These are phyloP conservation scores for Neonectria ditissima DNA, from an alignment of 2,329 filamentous ascomycete genomes.

Conservation along the genomic window DNA sequence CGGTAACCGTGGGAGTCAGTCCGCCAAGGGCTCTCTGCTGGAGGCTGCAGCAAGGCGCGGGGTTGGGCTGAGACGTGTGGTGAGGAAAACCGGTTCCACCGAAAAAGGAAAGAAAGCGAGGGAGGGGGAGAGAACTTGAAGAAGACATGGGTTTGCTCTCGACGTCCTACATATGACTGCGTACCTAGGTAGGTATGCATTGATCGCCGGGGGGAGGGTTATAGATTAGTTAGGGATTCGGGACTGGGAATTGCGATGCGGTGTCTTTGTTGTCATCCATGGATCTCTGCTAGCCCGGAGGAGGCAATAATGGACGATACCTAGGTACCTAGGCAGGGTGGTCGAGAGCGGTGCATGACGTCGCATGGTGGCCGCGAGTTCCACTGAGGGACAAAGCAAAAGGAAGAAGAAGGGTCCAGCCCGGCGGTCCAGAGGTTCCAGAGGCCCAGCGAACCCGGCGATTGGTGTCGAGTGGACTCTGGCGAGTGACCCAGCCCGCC, in stretches of 20 bases:
- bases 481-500: not conserved
- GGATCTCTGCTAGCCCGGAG: slow-evolving; percentile 11
- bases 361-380: not conserved
- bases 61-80: slow-evolving; percentile 6
- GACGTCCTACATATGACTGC: too few relatives aligned
- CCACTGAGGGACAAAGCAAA: slow-evolving; percentile 7
- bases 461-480: not conserved
- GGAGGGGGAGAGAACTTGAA: slow-evolving; percentile 4
- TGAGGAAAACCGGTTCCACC: slow-evolving; percentile 6
- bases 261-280: slow-evolving; percentile 15
- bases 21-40: not conserved
- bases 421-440: not conserved
- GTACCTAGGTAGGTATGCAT: too few relatives aligned
- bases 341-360: slow-evolving; percentile 1
- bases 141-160: slow-evolving; percentile 1
- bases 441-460: not conserved
- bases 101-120: slow-evolving; percentile 9
- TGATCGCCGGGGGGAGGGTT: slow-evolving; percentile 12
- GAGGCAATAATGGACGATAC: slow-evolving; percentile 9
- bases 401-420: not conserved
- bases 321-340: too few relatives aligned
- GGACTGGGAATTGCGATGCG: not conserved
- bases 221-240: slow-evolving; percentile 5
- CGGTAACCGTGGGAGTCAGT: slow-evolving; percentile 14
- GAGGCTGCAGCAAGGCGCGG: slow-evolving; percentile 8